phyloP scores from a whole-genome alignment of 805 yeast genomes.

The Metahyphopichia silvanorum region DNA sequence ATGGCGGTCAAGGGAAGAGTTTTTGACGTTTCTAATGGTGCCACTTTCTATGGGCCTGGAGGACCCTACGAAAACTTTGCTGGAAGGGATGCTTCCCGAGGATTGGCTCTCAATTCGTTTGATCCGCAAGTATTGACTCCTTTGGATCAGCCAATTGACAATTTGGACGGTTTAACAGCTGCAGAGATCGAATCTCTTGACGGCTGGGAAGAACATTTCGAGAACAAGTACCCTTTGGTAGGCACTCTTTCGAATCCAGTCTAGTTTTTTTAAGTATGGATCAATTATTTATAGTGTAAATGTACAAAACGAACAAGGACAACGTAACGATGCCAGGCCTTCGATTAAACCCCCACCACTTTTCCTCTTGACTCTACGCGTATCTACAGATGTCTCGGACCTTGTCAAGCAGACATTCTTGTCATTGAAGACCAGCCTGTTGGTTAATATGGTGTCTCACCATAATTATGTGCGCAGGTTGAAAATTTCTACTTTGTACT shows the following conservation, averaged over 20 bases:
- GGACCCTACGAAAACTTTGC: conserved; percentile 95
- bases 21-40: conserved; percentile 76
- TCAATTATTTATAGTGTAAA: too few species aligned
- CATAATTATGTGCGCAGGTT: too few species aligned
- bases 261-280: too few species aligned
- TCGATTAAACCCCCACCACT: too few species aligned
- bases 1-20: conserved; percentile 85
- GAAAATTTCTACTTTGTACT: too few species aligned
- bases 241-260: conserved; percentile 60
- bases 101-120: conserved; percentile 84
- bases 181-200: conserved; percentile 66
- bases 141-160: conserved; percentile 76
- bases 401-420: too few species aligned
- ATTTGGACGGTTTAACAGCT: conserved; percentile 54
- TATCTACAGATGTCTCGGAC: too few species aligned
- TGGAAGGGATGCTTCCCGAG: conserved; percentile 93
- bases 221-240: conserved; percentile 73
- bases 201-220: conserved; percentile 84
- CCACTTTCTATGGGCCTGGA: conserved; percentile 90
- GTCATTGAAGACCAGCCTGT: too few species aligned
- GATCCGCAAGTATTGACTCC: conserved; percentile 63
- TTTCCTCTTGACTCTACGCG: too few species aligned
- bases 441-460: too few species aligned
- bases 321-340: too few species aligned
- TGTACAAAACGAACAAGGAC: too few species aligned